Evolutionary conservation across 2,329 filamentous ascomycete species (phyloP), one percentile per base, ranked within the genome.

Genomic region (Ophiostoma ips): DNA sequence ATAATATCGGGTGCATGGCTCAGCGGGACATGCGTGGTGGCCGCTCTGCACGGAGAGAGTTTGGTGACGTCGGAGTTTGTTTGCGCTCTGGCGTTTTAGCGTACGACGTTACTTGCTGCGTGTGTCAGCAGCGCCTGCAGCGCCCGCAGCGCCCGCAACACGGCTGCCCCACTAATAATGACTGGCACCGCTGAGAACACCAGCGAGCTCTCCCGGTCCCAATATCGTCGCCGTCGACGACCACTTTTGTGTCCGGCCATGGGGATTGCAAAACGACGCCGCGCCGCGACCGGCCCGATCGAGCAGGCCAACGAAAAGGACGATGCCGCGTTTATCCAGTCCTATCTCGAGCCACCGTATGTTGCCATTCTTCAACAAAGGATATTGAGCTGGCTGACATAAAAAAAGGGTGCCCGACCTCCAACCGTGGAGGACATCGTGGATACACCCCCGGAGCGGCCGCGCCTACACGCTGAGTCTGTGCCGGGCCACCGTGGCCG

Each of bases 401-500:
- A 38, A 12, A 1, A 24, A 16, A 30, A 43, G 15, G 21, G 47
- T 50, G 3, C 41, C 50, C 3, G 48, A 37, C 1, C 6, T 47
- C 1, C 36, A 44, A 3, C 51, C 55, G 13, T 66, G 63, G 63
- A 50, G 51, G 12, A 52, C 58, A 1, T 28, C 57, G 37, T 83
- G 77, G 77, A 68, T 60, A 21, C 73, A 80, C 58, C 75, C 76
- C 7, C 57, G 50, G 12, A 72, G 68, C 0, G 58, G 61, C 6
- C 55, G 55, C 7, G 50, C 52, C 5, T 77, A 75, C 62, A 56
- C 60, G 0, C 57, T 82, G 34, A 60, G 59, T 34, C 64, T 82
- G n/a, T 55, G 59, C 9, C 59, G 62, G 3, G 60, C 74, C 0
- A 58, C 55, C 2, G 56, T 57, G n/a, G 61, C 81, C 21, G 58